Conservation (phyloP, 2,329 filamentous ascomycete species). For the Arthrinium puccinioides region DNA sequence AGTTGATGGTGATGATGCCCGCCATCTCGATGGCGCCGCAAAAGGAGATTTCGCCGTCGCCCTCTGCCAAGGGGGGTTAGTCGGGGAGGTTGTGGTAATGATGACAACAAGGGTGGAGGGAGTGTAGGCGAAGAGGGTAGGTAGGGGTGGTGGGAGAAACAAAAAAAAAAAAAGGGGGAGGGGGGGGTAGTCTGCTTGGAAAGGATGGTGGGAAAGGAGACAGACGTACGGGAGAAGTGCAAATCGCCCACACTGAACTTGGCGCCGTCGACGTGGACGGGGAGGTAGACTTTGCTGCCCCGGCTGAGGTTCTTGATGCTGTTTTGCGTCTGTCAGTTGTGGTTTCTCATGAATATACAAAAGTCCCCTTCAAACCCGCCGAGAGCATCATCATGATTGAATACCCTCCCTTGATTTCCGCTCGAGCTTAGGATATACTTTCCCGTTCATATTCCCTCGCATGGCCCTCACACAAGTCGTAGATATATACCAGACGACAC, state of each 20-base stretch:
- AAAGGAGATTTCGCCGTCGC: conserved; percentile 86
- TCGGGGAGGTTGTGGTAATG: neutral
- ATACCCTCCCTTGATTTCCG: too few species aligned
- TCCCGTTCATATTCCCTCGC: too few species aligned
- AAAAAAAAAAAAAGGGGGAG: neutral
- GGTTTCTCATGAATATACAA: too few species aligned
- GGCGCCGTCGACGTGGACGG: conserved; percentile 77
- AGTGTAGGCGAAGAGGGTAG: too few species aligned
- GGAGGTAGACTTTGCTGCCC: conserved; percentile 77
- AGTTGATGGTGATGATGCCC: conserved; percentile 83
- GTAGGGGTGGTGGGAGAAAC: neutral
- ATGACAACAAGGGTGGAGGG: too few species aligned
- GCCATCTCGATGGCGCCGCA: conserved; percentile 93
- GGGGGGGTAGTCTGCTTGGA: neutral
- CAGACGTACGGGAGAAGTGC: conserved; percentile 60
- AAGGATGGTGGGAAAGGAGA: neutral
- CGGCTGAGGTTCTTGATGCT: conserved; percentile 74
- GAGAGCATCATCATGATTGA: too few species aligned
- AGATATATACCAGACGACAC: too few species aligned
- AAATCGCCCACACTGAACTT: conserved; percentile 88
- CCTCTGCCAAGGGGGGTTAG: conserved; percentile 41
- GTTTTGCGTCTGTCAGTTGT: neutral
- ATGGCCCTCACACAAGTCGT: too few species aligned
- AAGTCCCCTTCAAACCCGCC: too few species aligned
- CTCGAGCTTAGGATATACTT: too few species aligned